phyloP scores from a whole-genome alignment of 768 basidiomycete genomes.

The Mycena vitilis region DNA sequence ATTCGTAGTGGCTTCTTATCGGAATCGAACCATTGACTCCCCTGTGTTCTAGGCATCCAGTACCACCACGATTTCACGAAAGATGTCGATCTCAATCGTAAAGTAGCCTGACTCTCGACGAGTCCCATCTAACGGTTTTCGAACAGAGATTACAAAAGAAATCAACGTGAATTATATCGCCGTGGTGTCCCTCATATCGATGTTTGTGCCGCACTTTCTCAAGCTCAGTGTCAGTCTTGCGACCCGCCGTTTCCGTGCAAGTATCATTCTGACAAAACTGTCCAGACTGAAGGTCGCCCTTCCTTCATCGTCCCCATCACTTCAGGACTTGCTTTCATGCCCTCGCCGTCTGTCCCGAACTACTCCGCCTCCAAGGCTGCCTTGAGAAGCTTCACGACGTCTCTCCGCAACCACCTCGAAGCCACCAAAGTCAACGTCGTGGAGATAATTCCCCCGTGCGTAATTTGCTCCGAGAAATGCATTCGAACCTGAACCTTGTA shows the following conservation, averaged over 20 bases:
- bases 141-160: conserved; percentile 57
- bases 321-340: conserved; percentile 62
- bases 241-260: background rate
- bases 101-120: conserved; percentile 26
- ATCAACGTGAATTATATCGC: conserved; percentile 67
- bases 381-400: conserved; percentile 61
- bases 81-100: conserved; percentile 55
- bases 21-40: background rate
- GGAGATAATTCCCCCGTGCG: conserved; percentile 71
- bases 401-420: conserved; percentile 59
- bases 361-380: conserved; percentile 73
- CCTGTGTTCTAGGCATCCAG: conserved; percentile 56
- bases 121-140: conserved; percentile 14
- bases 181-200: conserved; percentile 58
- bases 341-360: conserved; percentile 54
- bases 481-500: background rate
- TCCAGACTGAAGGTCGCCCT: conserved; percentile 57
- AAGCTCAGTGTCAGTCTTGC: conserved; percentile 58
- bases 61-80: conserved; percentile 59
- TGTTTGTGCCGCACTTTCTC: conserved; percentile 66
- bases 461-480: conserved; percentile 5
- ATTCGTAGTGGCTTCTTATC: too few species aligned
- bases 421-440: conserved; percentile 64
- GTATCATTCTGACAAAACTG: background rate
- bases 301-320: conserved; percentile 64